phyloP scores from a whole-genome alignment of 73 alveolate genomes.

The Paramecium bursaria region DNA sequence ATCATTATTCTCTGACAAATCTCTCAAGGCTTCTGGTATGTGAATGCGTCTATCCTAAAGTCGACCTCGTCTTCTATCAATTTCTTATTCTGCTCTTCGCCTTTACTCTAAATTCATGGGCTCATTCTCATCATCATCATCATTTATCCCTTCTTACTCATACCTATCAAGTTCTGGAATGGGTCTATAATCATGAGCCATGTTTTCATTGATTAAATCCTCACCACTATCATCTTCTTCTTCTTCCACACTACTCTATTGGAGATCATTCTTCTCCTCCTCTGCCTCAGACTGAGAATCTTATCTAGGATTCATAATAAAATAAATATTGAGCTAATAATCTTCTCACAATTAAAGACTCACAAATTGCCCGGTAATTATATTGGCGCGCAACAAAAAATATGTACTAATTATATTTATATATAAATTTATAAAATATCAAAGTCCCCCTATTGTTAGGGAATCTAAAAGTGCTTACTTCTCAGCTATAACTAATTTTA shows the following conservation, averaged over 20 bases:
- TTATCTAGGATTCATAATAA: no score
- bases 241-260: no score
- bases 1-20: constrained; percentile 81
- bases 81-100: constrained; percentile 88
- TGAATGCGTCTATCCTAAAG: constrained; percentile 72
- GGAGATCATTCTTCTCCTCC: no score
- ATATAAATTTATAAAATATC: no score
- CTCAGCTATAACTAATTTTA: constrained; percentile 85
- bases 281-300: no score
- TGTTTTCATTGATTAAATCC: constrained; percentile 73
- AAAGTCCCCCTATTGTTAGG: constrained; percentile 67
- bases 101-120: constrained; percentile 87
- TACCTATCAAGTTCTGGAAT: constrained; percentile 90
- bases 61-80: constrained; percentile 80
- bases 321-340: no score
- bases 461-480: constrained; percentile 66
- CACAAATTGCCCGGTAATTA: no score
- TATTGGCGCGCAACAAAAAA: no score
- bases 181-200: constrained; percentile 90
- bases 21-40: constrained; percentile 90
- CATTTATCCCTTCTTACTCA: constrained; percentile 92
- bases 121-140: constrained; percentile 83
- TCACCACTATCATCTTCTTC: constrained; percentile 75
- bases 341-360: no score
- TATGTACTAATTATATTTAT: no score